These are phyloP conservation scores for Talaromyces sp. DNA, from an alignment of 2,329 filamentous ascomycete species.

Conservation along the genomic window DNA sequence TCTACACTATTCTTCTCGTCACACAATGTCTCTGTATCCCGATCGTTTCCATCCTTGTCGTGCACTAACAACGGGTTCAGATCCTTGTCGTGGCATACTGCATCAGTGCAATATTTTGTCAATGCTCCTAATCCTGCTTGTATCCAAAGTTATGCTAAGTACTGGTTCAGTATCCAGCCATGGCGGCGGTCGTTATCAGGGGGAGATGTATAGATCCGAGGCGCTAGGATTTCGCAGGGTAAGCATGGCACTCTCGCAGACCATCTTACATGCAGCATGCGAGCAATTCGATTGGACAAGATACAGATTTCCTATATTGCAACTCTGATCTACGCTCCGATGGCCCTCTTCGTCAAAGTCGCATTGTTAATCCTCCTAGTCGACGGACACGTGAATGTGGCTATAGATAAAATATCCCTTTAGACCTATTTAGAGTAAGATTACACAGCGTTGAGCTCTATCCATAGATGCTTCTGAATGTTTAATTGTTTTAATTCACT, in stretches of 20 bases:
- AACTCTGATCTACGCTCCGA: slow-evolving; percentile 41
- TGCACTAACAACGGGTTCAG: slow-evolving; percentile 13
- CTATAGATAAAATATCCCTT: no score
- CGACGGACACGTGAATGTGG: background rate
- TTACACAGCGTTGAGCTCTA: background rate
- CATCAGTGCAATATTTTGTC: slow-evolving; percentile 35
- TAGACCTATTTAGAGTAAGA: background rate
- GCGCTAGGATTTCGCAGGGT: slow-evolving; percentile 29
- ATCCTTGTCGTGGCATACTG: slow-evolving; percentile 21
- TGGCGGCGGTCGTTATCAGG: slow-evolving; percentile 36
- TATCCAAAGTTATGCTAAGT: background rate
- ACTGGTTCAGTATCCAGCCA: slow-evolving; percentile 26
- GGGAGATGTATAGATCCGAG: slow-evolving; percentile 24
- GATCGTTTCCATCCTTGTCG: slow-evolving; percentile 32
- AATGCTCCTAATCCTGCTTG: slow-evolving; percentile 22
- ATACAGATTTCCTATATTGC: slow-evolving; percentile 34
- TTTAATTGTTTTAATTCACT: background rate
- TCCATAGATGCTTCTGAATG: background rate
- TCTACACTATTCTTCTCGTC: slow-evolving; percentile 33
- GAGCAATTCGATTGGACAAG: background rate
- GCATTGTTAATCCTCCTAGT: slow-evolving; percentile 38
- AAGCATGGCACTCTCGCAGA: background rate
- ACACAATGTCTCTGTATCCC: slow-evolving; percentile 38
- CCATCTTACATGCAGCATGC: background rate
- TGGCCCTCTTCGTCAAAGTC: slow-evolving; percentile 38